Percentiles rank a stretch among this genome's conserved stretches.
Conservation (phyloP, 345 rosid genomes). For the Salix viminalis region DNA sequence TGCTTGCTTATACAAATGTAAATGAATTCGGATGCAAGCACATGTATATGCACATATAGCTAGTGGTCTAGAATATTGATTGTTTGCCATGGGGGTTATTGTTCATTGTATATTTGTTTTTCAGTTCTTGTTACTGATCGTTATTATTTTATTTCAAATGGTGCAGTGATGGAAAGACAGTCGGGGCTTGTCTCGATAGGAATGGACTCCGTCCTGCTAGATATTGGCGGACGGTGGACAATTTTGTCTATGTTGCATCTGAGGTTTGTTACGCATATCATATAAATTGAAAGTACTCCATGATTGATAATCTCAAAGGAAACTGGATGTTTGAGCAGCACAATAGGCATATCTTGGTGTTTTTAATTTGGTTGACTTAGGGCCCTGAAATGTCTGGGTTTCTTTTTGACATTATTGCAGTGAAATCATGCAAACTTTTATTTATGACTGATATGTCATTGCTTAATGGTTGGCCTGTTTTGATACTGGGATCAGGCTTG, state of each 20-base stretch:
- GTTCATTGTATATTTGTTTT: constrained; percentile 13
- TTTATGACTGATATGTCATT: neutral
- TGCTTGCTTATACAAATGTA: neutral
- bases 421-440: neutral
- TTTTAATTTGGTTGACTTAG: neutral
- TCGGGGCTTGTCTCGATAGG: constrained; percentile 96
- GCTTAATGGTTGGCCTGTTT: neutral
- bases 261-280: constrained; percentile 55
- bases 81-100: neutral
- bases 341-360: neutral
- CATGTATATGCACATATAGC: neutral
- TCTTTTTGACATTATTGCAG: neutral
- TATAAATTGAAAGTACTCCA: constrained; percentile 7
- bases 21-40: neutral
- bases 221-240: constrained; percentile 91
- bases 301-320: constrained; percentile 1
- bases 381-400: neutral
- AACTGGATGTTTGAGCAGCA: constrained; percentile 1
- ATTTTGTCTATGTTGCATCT: constrained; percentile 94
- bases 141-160: constrained; percentile 38
- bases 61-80: neutral
- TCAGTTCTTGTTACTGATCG: constrained; percentile 27
- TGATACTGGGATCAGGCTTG: neutral
- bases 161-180: constrained; percentile 96
- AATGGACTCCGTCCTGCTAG: constrained; percentile 99